These are phyloP conservation scores for Corchorus olitorius DNA, from an alignment of 345 rosid genomes.

Conservation along the genomic window DNA sequence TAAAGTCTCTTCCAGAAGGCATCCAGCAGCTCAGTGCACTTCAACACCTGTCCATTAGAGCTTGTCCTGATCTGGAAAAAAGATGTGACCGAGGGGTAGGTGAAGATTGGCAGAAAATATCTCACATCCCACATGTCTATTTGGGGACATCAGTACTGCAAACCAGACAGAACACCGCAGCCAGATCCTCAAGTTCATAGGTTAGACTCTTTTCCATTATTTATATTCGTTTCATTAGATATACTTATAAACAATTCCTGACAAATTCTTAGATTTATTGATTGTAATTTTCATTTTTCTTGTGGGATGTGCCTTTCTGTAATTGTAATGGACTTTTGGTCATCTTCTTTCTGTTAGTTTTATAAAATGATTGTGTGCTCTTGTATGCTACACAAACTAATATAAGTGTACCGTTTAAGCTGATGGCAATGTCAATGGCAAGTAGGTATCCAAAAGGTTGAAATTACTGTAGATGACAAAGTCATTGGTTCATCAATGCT, in stretches of 20 bases:
- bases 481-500: too few relatives aligned
- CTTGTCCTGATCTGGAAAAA: slow-evolving; percentile 25
- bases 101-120: slow-evolving; percentile 22
- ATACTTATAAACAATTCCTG: not conserved
- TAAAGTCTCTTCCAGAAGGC: slow-evolving; percentile 26
- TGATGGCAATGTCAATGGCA: too few relatives aligned
- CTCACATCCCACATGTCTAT: slow-evolving; percentile 1
- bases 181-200: slow-evolving; percentile 10
- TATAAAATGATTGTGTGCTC: too few relatives aligned
- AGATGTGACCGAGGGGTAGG: slow-evolving; percentile 5
- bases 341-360: too few relatives aligned
- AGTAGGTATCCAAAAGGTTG: too few relatives aligned
- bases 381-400: too few relatives aligned
- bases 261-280: not conserved
- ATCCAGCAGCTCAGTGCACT: slow-evolving; percentile 6
- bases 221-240: not conserved
- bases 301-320: too few relatives aligned
- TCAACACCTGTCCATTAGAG: slow-evolving; percentile 23
- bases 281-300: too few relatives aligned
- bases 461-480: too few relatives aligned
- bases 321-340: too few relatives aligned
- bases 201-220: not conserved
- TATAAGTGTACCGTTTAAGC: too few relatives aligned
- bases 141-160: not conserved
- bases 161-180: not conserved